Base-by-base conservation (phyloP, 1,284 basidiomycete species). In the Ganoderma lucidum region DNA sequence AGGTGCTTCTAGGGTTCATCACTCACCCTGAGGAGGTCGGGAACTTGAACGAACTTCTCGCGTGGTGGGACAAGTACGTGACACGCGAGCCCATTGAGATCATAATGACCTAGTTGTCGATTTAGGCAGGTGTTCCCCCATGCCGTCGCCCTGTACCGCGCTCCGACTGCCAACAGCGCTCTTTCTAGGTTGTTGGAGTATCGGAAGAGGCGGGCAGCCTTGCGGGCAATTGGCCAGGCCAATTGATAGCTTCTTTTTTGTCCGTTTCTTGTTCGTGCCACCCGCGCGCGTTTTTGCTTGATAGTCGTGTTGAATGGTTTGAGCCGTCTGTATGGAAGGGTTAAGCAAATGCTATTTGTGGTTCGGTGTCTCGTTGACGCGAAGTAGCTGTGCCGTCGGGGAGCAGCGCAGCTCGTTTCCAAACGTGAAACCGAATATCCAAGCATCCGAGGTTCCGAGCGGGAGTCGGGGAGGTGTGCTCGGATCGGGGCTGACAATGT, bases 61-160 rank as follows among this genome's bases (percentile, higher is more conserved):
- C 48, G 9, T 51, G 48, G 48, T 51, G 48, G 48, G 28, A 51
- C 9, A 12, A 12, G 48, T 51, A 51, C 4, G 48, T 12, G 23
- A 3, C 3, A 8, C n/a, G n/a, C 0, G n/a, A n/a, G n/a, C 8
- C 6, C n/a, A 2, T n/a, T n/a, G 3, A 3, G 6, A n/a, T n/a
- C 45, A 9, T n/a, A 9, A 1, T 4, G 8, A 48, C 3, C 19
- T n/a, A 48, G 19, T 48, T 1, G 23, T 28, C 12, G 10, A 28
- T 28, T 0, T 8, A 51, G 48, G 23, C 48, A 51, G 48, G 48
- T 51, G 4, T 51, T 51, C 23, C 48, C 48, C 8, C 6, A 23
- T 3, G 0, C 2, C 3, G 23, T 51, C 48, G 3, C 8, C 9
- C 1, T 8, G 9, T 28, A 4, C 10, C 48, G 48, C 10, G 48